phyloP scores from a whole-genome alignment of 2,329 filamentous ascomycete genomes.

The Neonectria hederae region DNA sequence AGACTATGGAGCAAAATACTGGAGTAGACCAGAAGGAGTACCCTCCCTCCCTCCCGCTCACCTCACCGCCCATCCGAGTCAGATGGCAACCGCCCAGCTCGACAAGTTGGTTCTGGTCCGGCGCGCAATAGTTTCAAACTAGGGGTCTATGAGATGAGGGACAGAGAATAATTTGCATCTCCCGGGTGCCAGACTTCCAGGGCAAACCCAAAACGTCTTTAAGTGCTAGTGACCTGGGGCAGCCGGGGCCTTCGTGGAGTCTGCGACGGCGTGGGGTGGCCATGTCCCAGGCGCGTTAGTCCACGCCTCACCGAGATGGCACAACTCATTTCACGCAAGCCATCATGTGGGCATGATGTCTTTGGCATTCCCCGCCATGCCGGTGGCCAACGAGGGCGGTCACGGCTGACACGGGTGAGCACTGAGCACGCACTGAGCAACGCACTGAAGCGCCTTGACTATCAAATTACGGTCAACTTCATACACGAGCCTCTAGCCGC shows the following conservation, averaged over 20 bases:
- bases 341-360: conserved; percentile 31
- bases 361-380: conserved; percentile 23
- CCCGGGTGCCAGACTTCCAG: conserved; percentile 15
- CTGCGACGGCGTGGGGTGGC: conserved; percentile 28
- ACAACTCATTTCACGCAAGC: conserved; percentile 26
- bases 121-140: conserved; percentile 13
- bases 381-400: conserved; percentile 28
- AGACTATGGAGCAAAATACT: not conserved
- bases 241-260: conserved; percentile 23
- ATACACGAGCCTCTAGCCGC: conserved; percentile 1
- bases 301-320: conserved; percentile 33
- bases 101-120: conserved; percentile 15
- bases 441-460: not conserved
- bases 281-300: conserved; percentile 18
- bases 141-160: conserved; percentile 23
- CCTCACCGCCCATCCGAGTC: conserved; percentile 32
- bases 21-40: not conserved
- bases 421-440: not conserved
- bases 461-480: not conserved
- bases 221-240: conserved; percentile 6
- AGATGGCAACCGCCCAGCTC: conserved; percentile 22
- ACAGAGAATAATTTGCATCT: conserved; percentile 31
- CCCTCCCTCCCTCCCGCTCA: conserved; percentile 18
- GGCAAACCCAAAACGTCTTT: not conserved
- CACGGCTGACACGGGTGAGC: conserved; percentile 25